Base-by-base conservation (phyloP, 805 yeast species). In the Kodamaea neixiangensis region DNA sequence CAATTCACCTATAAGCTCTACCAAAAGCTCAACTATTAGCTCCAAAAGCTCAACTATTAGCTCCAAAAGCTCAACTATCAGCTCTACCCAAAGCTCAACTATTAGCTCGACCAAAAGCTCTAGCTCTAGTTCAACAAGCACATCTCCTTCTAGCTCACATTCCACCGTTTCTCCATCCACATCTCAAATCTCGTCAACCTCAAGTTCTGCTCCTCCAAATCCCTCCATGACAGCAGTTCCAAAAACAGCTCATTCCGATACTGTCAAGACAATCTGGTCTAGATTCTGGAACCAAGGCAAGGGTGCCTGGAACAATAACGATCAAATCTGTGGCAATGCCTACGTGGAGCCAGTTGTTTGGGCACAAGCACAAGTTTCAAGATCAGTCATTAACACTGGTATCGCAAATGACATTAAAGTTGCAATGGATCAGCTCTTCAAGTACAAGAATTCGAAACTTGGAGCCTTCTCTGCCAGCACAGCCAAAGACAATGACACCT, bases 351-450 rank as follows among this genome's bases (percentile, higher is more conserved):
- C 65, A 1, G 63, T 60, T 3, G 59, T 65, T 1, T 67, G 70
- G 71, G 58, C 60, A 15, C 58, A 60, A 41, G 70, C 71, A 3
- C 67, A 65, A 18, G 56, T 56, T 17, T 63, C 67, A 4, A 57
- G 56, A 43, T 61, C 63, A 2, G 54, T 58, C 7, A 54, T 56
- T 2, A 48, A 57, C 38, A 39, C 54, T 5, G 53, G 55, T n/a
- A 47, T 61, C 49, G 19, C 15, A 10, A 46, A 46, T 13, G 51
- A 52, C 7, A 58, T 63, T 22, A 25, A 47, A 9, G 29, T 29
- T 15, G 52, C 58, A 6, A 42, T 61, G 3, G 31, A 50, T 4
- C 54, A 58, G 18, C 45, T 67, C 17, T 19, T 40, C 6, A 38
- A 56, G 15, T 63, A 64, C 50, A 53, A 58, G 41, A 64, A 61